phyloP scores from a whole-genome alignment of 2,329 filamentous ascomycete species.

The Xenoacremonium recifei region DNA sequence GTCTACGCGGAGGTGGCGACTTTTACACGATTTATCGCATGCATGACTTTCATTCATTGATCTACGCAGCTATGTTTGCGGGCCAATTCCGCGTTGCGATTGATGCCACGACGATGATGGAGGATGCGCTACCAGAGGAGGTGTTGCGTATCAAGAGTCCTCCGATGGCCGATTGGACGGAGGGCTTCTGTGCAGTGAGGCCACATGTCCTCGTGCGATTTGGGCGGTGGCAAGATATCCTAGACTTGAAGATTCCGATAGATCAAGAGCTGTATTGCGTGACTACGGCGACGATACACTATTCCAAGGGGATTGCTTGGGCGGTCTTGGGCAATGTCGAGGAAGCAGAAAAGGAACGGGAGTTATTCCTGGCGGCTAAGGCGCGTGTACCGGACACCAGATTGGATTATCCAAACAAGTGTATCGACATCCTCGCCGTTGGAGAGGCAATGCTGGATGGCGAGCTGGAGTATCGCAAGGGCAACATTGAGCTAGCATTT shows the following conservation, averaged over 20 bases:
- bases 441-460: constrained; percentile 66
- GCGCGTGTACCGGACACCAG: constrained; percentile 52
- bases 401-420: constrained; percentile 67
- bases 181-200: constrained; percentile 63
- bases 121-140: constrained; percentile 58
- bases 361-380: constrained; percentile 49
- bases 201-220: constrained; percentile 70
- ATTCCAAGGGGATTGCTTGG: constrained; percentile 65
- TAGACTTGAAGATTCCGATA: constrained; percentile 51
- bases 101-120: constrained; percentile 56
- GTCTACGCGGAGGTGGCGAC: constrained; percentile 54
- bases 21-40: constrained; percentile 74
- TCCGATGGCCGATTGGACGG: constrained; percentile 74
- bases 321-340: constrained; percentile 54
- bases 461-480: constrained; percentile 66
- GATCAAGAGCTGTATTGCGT: constrained; percentile 61
- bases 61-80: constrained; percentile 76
- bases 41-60: constrained; percentile 69
- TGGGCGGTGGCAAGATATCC: constrained; percentile 65
- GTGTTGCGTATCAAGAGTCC: constrained; percentile 46
- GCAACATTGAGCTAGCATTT: constrained; percentile 58
- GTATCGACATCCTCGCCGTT: constrained; percentile 59
- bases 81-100: constrained; percentile 61
- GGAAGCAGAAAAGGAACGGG: constrained; percentile 49
- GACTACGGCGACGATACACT: constrained; percentile 65